phyloP scores from a whole-genome alignment of 139 green algal genomes.

The Diplosphaera chodatii region DNA sequence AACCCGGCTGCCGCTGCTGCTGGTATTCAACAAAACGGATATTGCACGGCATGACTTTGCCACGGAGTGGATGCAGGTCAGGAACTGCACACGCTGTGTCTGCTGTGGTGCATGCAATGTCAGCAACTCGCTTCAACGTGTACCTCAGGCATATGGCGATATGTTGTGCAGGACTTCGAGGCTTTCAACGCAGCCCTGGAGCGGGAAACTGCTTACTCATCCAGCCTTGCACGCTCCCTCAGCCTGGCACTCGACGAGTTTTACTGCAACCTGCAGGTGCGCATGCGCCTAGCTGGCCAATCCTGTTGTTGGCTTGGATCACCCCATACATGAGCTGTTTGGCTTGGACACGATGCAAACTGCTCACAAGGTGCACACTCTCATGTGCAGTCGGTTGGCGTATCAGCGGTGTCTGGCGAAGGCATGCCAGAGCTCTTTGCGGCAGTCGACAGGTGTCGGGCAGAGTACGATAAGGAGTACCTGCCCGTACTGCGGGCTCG shows the following conservation, averaged over 20 bases:
- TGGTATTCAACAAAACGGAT: constrained; percentile 98
- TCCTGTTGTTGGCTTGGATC: too few species aligned
- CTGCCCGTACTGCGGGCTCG: constrained; percentile 48
- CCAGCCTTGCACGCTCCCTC: constrained; percentile 68
- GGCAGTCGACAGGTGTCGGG: constrained; percentile 35
- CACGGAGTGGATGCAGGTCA: constrained; percentile 81
- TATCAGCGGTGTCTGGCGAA: constrained; percentile 81
- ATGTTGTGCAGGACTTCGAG: constrained; percentile 77
- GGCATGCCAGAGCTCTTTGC: constrained; percentile 86
- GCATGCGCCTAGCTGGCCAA: too few species aligned
- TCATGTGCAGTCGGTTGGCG: constrained; percentile 61
- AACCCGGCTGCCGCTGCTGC: constrained; percentile 84
- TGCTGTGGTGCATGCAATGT: too few species aligned
- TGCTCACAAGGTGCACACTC: too few species aligned
- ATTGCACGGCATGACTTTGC: constrained; percentile 79
- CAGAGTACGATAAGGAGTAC: constrained; percentile 76
- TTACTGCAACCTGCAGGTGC: constrained; percentile 67
- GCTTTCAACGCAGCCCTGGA: constrained; percentile 75
- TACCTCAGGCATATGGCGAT: too few species aligned
- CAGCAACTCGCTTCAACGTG: too few species aligned
- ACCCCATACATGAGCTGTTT: too few species aligned
- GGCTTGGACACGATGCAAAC: too few species aligned
- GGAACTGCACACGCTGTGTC: too few species aligned
- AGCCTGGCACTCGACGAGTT: constrained; percentile 90
- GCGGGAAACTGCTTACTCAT: constrained; percentile 63